Conservation (phyloP, 176 grass and related monocot species). For the Hordeum marinum region DNA sequence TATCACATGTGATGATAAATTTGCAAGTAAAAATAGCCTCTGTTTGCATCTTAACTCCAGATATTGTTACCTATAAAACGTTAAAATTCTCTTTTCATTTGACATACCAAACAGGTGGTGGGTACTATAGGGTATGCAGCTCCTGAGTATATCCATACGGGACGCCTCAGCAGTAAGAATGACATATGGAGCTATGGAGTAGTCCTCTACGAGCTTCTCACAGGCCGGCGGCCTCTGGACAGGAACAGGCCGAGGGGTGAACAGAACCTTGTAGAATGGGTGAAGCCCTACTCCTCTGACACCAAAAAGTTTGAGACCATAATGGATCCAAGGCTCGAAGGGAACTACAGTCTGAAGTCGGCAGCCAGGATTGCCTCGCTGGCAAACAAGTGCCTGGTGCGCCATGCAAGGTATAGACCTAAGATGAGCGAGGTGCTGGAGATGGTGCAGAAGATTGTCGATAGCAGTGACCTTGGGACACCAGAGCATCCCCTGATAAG, state of each 20-base stretch:
- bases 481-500: conserved; percentile 44
- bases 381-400: conserved; percentile 77
- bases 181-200: conserved; percentile 94
- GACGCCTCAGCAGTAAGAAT: conserved; percentile 75
- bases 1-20: conserved; percentile 1
- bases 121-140: conserved; percentile 93
- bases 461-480: conserved; percentile 47
- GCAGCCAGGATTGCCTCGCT: conserved; percentile 62
- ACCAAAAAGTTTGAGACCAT: conserved; percentile 56
- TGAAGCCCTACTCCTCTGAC: conserved; percentile 65
- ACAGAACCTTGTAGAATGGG: conserved; percentile 80
- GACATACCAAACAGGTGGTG: conserved; percentile 58
- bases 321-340: conserved; percentile 78
- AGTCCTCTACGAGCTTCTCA: conserved; percentile 82
- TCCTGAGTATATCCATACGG: conserved; percentile 95
- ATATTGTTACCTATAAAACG: neutral
- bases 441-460: conserved; percentile 78
- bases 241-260: conserved; percentile 71
- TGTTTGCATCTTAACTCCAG: neutral
- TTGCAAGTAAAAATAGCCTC: neutral
- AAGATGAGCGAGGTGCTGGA: conserved; percentile 92
- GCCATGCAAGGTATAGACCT: conserved; percentile 57
- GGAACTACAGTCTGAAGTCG: conserved; percentile 44
- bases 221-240: conserved; percentile 76
- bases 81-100: neutral